phyloP scores from a whole-genome alignment of 2,329 filamentous ascomycete species.

The Cladobotryum protrusum region DNA sequence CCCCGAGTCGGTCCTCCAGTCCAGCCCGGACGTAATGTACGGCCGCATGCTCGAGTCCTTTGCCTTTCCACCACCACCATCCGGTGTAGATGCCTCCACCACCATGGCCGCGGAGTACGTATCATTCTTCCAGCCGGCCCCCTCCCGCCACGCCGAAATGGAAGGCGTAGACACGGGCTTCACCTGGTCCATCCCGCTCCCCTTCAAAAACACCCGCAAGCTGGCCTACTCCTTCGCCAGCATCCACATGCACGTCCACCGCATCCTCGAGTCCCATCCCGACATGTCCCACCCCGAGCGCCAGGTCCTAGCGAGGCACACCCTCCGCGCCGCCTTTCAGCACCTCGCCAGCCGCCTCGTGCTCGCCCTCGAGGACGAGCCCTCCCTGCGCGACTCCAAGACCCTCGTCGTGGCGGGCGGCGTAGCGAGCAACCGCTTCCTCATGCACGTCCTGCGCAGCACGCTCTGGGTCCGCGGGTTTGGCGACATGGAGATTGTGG shows the following conservation, averaged over 20 bases:
- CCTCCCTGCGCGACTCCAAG: conserved; percentile 28
- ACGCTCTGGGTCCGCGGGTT: conserved; percentile 63
- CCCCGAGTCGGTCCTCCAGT: conserved; percentile 51
- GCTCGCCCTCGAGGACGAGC: conserved; percentile 49
- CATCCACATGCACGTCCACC: conserved; percentile 49
- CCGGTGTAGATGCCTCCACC: neutral
- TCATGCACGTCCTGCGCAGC: conserved; percentile 58
- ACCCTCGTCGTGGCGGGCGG: conserved; percentile 83
- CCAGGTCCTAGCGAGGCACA: conserved; percentile 60
- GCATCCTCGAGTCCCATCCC: conserved; percentile 33
- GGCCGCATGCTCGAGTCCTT: conserved; percentile 73
- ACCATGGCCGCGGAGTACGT: neutral
- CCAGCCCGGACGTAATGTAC: conserved; percentile 64
- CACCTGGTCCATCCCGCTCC: conserved; percentile 62
- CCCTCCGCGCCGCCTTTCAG: conserved; percentile 79
- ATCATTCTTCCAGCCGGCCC: conserved; percentile 50
- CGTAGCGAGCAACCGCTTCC: conserved; percentile 77
- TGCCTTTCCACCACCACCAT: conserved; percentile 52
- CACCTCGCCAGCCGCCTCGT: conserved; percentile 73
- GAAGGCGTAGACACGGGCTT: conserved; percentile 32
- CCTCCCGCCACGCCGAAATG: conserved; percentile 52
- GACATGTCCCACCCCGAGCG: conserved; percentile 53
- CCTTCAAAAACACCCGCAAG: conserved; percentile 51
- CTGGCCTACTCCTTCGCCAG: conserved; percentile 69
- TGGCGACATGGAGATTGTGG: conserved; percentile 53